phyloP scores from a whole-genome alignment of 176 grass and related monocot species.

The Miscanthus lutarioriparius region DNA sequence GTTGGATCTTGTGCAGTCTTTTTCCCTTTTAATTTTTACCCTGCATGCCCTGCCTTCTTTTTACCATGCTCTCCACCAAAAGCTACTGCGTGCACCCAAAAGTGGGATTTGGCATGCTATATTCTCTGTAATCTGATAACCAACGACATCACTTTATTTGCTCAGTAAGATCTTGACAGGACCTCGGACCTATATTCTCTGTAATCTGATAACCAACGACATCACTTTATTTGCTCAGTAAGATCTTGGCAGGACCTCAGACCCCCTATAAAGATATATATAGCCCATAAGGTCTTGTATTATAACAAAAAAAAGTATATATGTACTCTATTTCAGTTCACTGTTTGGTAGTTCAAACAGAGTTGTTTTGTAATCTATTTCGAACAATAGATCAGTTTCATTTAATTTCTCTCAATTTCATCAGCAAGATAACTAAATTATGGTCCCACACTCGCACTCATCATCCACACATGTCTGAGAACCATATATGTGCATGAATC shows the following conservation, averaged over 20 bases:
- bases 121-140: slow-evolving; percentile 29
- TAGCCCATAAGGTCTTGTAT: background rate
- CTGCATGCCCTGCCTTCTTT: background rate
- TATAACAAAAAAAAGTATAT: background rate
- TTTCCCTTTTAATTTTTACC: background rate
- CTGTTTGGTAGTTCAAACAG: background rate
- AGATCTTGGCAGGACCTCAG: background rate
- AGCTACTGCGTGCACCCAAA: slow-evolving; percentile 40
- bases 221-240: slow-evolving; percentile 9
- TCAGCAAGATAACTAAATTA: background rate
- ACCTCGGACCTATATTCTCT: slow-evolving; percentile 16
- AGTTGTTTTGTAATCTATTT: background rate
- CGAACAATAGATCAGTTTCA: background rate
- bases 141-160: slow-evolving; percentile 5
- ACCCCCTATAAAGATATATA: background rate
- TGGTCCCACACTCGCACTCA: background rate
- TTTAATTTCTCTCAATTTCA: background rate
- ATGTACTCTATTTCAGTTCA: background rate
- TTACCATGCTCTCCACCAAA: slow-evolving; percentile 30
- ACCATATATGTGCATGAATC: background rate
- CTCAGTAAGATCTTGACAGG: background rate
- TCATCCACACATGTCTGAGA: background rate
- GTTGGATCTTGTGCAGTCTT: slow-evolving; percentile 56
- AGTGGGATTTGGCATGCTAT: slow-evolving; percentile 39
- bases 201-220: slow-evolving; percentile 4